A percentile compares a stretch with the other conserved stretches of the same genome.
Conservation (phyloP, 2,329 filamentous ascomycete species). For the Moelleriella libera region DNA sequence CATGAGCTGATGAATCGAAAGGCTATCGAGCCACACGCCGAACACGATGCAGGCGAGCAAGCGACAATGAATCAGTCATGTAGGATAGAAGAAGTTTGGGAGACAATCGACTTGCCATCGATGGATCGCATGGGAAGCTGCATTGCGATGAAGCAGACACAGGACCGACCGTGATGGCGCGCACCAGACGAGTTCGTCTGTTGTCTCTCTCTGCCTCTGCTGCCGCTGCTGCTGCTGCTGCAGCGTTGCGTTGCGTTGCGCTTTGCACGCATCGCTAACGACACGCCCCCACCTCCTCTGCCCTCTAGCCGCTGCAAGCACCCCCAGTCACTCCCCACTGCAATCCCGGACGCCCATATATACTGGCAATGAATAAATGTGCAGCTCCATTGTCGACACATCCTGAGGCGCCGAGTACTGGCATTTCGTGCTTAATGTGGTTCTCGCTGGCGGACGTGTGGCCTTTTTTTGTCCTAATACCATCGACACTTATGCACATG, state of each 20-base stretch:
- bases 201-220: no score
- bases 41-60: background rate
- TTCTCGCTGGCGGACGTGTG: background rate
- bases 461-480: background rate
- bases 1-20: background rate
- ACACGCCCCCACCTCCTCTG: slow-evolving; percentile 1
- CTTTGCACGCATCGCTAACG: background rate
- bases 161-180: no score
- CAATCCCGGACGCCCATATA: background rate
- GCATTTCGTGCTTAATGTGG: background rate
- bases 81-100: no score
- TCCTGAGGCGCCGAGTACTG: slow-evolving; percentile 1
- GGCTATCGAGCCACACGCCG: background rate
- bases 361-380: background rate
- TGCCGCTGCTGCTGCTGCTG: background rate
- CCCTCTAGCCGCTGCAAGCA: slow-evolving; percentile 1
- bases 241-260: background rate
- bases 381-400: slow-evolving; percentile 3
- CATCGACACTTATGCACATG: slow-evolving; percentile 6
- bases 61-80: no score
- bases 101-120: no score
- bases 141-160: no score
- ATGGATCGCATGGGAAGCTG: no score
- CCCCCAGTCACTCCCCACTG: slow-evolving; percentile 2
- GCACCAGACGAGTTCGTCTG: no score